These are phyloP conservation scores for Rhododendron griersonianum DNA, from an alignment of 148 eudicot species.

Conservation along the genomic window DNA sequence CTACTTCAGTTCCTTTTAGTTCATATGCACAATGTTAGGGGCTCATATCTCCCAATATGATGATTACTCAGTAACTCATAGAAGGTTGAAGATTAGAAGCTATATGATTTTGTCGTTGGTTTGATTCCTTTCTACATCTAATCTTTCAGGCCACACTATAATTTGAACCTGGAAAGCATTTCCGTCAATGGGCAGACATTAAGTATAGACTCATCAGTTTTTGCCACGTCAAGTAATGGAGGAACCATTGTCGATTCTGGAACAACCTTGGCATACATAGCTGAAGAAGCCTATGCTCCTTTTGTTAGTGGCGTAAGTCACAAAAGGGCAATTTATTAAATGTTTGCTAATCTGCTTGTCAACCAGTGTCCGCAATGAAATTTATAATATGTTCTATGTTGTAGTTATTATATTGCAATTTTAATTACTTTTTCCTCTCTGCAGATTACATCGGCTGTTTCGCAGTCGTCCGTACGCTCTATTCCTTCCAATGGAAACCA, in stretches of 20 bases:
- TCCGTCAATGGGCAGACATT: constrained; percentile 69
- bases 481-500: constrained; percentile 53
- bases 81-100: not conserved
- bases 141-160: constrained; percentile 84
- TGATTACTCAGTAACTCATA: not conserved
- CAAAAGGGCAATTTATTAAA: not conserved
- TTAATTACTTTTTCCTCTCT: not conserved
- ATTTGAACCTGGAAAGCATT: constrained; percentile 70
- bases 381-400: not conserved
- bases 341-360: not conserved
- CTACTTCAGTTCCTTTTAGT: not conserved
- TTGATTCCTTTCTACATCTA: constrained; percentile 13
- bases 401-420: not conserved
- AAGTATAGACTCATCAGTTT: constrained; percentile 61
- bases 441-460: constrained; percentile 72
- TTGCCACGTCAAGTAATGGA: constrained; percentile 62
- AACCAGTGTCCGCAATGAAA: not conserved
- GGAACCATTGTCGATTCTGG: constrained; percentile 97
- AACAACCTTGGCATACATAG: constrained; percentile 87
- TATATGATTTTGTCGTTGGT: not conserved
- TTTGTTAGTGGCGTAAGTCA: constrained; percentile 73
- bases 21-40: not conserved
- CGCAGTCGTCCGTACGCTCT: constrained; percentile 51
- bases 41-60: not conserved
- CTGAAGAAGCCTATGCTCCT: constrained; percentile 84